Base-by-base conservation (phyloP, 331 rosid species). In the Stylosanthes scabra region DNA sequence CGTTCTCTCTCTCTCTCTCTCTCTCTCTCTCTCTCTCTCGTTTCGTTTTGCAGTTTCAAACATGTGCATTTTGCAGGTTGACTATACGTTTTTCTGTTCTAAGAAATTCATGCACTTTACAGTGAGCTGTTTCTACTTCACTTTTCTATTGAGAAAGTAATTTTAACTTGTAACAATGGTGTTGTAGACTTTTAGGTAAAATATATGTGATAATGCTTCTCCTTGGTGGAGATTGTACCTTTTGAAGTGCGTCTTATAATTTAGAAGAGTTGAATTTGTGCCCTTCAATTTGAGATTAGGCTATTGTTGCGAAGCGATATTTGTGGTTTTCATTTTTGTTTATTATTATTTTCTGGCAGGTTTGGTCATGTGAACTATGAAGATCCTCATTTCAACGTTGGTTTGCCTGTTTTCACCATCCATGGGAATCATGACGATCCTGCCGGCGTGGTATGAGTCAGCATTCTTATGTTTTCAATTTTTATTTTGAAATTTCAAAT, bases 391-490 rank as follows among this genome's bases (percentile, higher is more conserved):
- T 94, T 91, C 82, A 94, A 94, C 73, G 93, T 94, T 72, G 99
- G 99, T 59, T 83, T 94, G 84, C 99, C 99, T 40, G 97, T 94
- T 2, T 94, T 94, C 86, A 91, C 93, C 51, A 94, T 94, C 83
- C 99, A 94, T 78, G 99, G 99, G 77, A 94, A 94, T 75, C 99
- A 94, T 31, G 99, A 94, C 4, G 99, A 94, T 83, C 99, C 99
- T 11, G 99, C 97, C 41, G 99, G 99, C 83, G 97, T 94, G 97
- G 98, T 94, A 94, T 84, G 89, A 39, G 51, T 78, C 44, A 60
- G 58, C 58, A 15, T 52, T 52, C 58, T 2, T 52, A 12, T 49
- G 55, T 49, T 13, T 13, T 49, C 55, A 12, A 49, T 12, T 4
- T 49, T 49, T 15, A 12, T 49, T 13, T 49, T 49, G n/a, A 13